A percentile compares a stretch with the other conserved stretches of the same genome.
phyloP scores from a whole-genome alignment of 768 basidiomycete genomes.

The Astraeus odoratus region DNA sequence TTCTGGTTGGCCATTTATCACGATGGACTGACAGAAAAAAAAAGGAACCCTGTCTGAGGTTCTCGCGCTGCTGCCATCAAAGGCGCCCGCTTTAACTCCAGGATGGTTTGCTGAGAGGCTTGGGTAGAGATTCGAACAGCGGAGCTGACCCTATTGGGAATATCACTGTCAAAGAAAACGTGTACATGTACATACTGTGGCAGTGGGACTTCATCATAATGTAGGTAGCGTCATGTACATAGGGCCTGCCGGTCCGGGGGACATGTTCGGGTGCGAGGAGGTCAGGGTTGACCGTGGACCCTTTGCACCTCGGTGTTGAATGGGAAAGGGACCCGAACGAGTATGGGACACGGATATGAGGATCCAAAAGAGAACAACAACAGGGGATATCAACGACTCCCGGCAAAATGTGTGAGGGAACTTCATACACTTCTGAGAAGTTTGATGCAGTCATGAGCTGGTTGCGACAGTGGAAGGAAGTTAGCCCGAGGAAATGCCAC shows the following conservation, averaged over 20 bases:
- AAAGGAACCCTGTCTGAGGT: background rate
- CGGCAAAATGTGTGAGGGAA: background rate
- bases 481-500: constrained; percentile 13
- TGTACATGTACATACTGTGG: background rate
- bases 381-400: background rate
- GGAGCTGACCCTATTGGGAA: background rate
- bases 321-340: background rate
- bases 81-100: background rate
- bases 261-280: background rate
- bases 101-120: background rate
- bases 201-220: background rate
- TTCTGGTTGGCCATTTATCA: background rate
- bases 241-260: background rate
- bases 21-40: background rate
- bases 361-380: background rate
- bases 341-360: background rate
- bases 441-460: background rate
- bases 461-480: background rate
- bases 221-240: too few species aligned
- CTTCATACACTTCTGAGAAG: background rate
- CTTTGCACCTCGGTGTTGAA: background rate
- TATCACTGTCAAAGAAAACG: background rate
- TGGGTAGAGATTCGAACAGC: too few species aligned
- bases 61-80: background rate
- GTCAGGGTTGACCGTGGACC: background rate